These are phyloP conservation scores for Lactarius quietus DNA, from an alignment of 768 basidiomycete genomes.

Conservation along the genomic window DNA sequence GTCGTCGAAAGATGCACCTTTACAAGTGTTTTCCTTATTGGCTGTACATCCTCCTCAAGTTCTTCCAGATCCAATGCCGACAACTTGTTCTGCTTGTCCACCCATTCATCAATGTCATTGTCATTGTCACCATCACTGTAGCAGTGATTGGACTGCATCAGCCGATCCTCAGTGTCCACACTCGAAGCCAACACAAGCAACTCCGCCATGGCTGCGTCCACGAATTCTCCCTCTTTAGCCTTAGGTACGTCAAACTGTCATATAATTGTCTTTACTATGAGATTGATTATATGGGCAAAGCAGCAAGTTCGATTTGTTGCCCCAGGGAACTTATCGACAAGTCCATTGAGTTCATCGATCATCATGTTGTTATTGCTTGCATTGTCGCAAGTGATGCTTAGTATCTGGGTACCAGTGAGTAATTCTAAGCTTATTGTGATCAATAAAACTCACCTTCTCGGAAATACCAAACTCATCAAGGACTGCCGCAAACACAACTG, in stretches of 20 bases:
- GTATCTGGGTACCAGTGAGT: constrained; percentile 27
- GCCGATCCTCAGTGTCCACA: too few species aligned
- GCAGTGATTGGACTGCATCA: too few species aligned
- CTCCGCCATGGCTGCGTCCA: too few species aligned
- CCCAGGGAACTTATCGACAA: constrained; percentile 30
- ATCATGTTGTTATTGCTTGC: constrained; percentile 37
- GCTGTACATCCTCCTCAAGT: too few species aligned
- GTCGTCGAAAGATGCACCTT: too few species aligned
- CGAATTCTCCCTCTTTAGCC: background rate
- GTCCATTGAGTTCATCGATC: constrained; percentile 30
- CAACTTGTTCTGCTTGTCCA: too few species aligned
- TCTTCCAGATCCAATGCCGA: too few species aligned
- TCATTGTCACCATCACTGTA: too few species aligned
- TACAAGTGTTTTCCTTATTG: too few species aligned
- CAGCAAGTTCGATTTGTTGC: constrained; percentile 32
- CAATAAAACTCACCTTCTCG: constrained; percentile 30
- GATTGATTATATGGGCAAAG: constrained; percentile 40
- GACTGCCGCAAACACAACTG: too few species aligned
- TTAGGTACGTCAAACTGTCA: constrained; percentile 35
- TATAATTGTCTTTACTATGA: constrained; percentile 36
- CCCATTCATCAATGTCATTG: too few species aligned
- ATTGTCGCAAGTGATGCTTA: constrained; percentile 40
- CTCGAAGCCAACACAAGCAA: too few species aligned
- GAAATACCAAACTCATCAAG: constrained; percentile 28
- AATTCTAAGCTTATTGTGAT: background rate